Conservation (phyloP, 129 eudicot genomes). For the Escallonia herrerae region DNA sequence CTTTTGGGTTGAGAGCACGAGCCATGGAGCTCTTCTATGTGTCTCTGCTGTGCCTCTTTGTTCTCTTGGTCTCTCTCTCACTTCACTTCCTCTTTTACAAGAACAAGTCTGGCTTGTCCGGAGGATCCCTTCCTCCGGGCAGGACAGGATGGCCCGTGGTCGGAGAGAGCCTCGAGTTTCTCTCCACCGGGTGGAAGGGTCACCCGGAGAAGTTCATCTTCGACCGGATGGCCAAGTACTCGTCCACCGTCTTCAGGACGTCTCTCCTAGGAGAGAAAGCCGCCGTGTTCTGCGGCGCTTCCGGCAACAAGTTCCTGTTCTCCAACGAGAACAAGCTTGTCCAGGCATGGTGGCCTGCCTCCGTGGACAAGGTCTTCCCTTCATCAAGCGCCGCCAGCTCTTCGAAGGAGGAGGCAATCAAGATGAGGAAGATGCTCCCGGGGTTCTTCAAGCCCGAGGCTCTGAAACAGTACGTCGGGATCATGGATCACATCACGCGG, state of each 20-base stretch:
- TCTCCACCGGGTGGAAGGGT: constrained; percentile 72
- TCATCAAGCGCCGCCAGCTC: constrained; percentile 35
- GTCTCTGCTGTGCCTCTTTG: constrained; percentile 43
- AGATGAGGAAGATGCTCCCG: constrained; percentile 70
- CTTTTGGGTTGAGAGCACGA: no score
- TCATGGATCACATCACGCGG: constrained; percentile 59
- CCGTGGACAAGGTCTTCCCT: constrained; percentile 74
- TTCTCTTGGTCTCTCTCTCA: constrained; percentile 32
- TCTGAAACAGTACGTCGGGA: constrained; percentile 45
- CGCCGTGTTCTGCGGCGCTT: constrained; percentile 69
- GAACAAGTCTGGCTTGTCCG: constrained; percentile 7
- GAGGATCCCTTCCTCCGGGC: constrained; percentile 57
- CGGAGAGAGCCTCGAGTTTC: constrained; percentile 78
- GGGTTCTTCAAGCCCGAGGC: constrained; percentile 74
- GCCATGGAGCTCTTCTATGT: constrained; percentile 50
- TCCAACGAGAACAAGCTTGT: constrained; percentile 79
- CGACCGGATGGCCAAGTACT: constrained; percentile 64
- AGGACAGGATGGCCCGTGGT: constrained; percentile 65
- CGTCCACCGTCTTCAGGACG: constrained; percentile 48
- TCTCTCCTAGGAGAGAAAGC: constrained; percentile 51
- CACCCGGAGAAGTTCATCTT: constrained; percentile 72
- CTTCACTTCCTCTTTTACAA: constrained; percentile 49
- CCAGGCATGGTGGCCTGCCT: constrained; percentile 81
- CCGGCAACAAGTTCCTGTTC: constrained; percentile 68
- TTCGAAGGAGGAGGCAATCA: constrained; percentile 64